These are phyloP conservation scores for Zasmidium cellare DNA, from an alignment of 2,329 filamentous ascomycete species.

Conservation along the genomic window DNA sequence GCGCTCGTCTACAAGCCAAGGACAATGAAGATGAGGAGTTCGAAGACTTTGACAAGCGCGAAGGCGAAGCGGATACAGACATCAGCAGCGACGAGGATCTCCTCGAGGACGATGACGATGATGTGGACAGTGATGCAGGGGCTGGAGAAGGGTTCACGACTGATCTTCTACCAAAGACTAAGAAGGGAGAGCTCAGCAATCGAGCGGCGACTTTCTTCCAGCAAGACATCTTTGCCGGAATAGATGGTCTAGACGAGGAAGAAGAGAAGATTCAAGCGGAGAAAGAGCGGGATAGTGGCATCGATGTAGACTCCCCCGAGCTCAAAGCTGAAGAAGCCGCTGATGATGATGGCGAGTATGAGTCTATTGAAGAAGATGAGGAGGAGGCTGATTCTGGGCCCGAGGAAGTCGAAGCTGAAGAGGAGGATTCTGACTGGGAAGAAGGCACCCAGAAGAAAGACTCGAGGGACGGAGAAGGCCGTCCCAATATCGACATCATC, in stretches of 20 bases:
- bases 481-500: slow-evolving; percentile 90
- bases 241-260: slow-evolving; percentile 63
- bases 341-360: slow-evolving; percentile 21
- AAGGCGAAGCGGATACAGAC: slow-evolving; percentile 52
- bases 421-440: slow-evolving; percentile 59
- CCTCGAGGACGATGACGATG: slow-evolving; percentile 59
- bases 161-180: slow-evolving; percentile 55
- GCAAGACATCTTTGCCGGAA: slow-evolving; percentile 88
- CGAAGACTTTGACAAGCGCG: slow-evolving; percentile 71
- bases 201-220: slow-evolving; percentile 87
- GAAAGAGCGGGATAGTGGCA: slow-evolving; percentile 46
- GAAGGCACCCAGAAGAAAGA: slow-evolving; percentile 55
- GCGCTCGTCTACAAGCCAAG: slow-evolving; percentile 66
- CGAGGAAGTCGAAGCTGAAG: slow-evolving; percentile 36
- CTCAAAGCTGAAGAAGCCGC: slow-evolving; percentile 23
- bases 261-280: slow-evolving; percentile 41
- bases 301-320: slow-evolving; percentile 37
- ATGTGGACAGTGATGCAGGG: slow-evolving; percentile 54
- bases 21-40: slow-evolving; percentile 75
- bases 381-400: slow-evolving; percentile 28
- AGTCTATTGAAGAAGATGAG: slow-evolving; percentile 15
- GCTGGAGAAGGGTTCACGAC: slow-evolving; percentile 55
- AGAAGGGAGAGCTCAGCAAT: slow-evolving; percentile 66
- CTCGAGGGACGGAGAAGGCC: slow-evolving; percentile 49
- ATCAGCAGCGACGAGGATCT: slow-evolving; percentile 55